Evolutionary conservation across 2,329 filamentous ascomycete species (phyloP).

Genomic region (Penicillium sp.): DNA sequence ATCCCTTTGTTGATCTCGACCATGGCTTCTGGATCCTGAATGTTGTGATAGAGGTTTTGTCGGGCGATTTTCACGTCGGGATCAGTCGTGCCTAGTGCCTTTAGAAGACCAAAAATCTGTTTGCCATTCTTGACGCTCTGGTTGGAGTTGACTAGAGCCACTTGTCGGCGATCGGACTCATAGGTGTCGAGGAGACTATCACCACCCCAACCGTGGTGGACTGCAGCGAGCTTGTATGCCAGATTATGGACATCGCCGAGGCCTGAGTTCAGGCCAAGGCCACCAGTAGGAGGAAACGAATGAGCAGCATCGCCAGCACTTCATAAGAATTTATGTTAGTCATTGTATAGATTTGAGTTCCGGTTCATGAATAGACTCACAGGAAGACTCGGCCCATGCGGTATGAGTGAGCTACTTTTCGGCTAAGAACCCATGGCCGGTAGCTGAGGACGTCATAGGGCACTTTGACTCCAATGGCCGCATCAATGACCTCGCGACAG

Average conservation of each 20-base stretch:
- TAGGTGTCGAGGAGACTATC: slow-evolving; percentile 38
- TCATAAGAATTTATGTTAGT: background rate
- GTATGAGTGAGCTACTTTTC: slow-evolving; percentile 44
- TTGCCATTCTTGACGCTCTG: slow-evolving; percentile 49
- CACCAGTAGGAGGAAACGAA: slow-evolving; percentile 54
- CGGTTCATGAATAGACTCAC: slow-evolving; percentile 22
- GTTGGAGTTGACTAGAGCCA: slow-evolving; percentile 42
- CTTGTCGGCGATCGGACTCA: slow-evolving; percentile 38
- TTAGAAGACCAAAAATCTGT: slow-evolving; percentile 45
- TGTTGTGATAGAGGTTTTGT: slow-evolving; percentile 29
- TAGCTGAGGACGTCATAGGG: slow-evolving; percentile 43
- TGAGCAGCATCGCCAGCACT: slow-evolving; percentile 56
- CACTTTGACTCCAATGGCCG: slow-evolving; percentile 27
- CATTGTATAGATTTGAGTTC: too few species aligned
- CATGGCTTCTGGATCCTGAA: slow-evolving; percentile 26
- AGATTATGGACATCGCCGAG: slow-evolving; percentile 55
- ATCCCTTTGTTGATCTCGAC: slow-evolving; percentile 22
- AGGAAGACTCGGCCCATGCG: slow-evolving; percentile 38
- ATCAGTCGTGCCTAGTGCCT: slow-evolving; percentile 39
- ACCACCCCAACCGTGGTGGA: slow-evolving; percentile 32
- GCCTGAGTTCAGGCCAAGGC: slow-evolving; percentile 57
- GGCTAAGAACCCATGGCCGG: slow-evolving; percentile 44
- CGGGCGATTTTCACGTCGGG: slow-evolving; percentile 23
- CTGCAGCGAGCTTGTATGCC: slow-evolving; percentile 42
- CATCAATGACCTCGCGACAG: slow-evolving; percentile 32